phyloP scores from a whole-genome alignment of 1,284 basidiomycete genomes.

The Butyriboletus appendiculatus region DNA sequence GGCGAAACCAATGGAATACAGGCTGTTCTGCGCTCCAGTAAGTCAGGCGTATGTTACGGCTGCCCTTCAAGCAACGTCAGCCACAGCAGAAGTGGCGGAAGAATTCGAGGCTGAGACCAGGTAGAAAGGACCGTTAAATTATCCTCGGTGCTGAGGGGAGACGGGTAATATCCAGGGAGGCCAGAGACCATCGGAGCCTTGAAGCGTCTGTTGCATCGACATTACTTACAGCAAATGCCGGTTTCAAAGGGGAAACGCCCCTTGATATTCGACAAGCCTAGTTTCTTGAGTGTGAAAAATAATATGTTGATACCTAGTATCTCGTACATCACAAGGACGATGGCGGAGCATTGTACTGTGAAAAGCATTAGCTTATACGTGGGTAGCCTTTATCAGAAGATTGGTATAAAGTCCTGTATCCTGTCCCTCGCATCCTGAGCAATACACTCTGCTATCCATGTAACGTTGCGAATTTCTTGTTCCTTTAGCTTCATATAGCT shows the following conservation, averaged over 20 bases:
- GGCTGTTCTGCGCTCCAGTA: not conserved
- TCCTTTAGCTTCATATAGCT: slow-evolving; percentile 97
- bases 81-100: not conserved
- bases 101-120: not conserved
- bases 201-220: not conserved
- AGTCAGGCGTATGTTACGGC: not conserved
- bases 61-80: not conserved
- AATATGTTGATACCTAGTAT: not conserved
- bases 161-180: not conserved
- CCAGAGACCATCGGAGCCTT: not conserved
- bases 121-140: not conserved
- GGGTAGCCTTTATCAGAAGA: slow-evolving; percentile 51
- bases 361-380: not conserved
- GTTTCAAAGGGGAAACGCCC: not conserved
- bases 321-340: no score
- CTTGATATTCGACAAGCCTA: not conserved
- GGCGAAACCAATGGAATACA: not conserved
- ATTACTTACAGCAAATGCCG: not conserved
- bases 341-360: no score
- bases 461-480: slow-evolving; percentile 97
- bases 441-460: slow-evolving; percentile 98
- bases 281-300: not conserved
- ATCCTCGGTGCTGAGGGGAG: not conserved
- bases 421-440: slow-evolving; percentile 92
- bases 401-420: slow-evolving; percentile 91